Evolutionary conservation across 2,329 filamentous ascomycete genomes (phyloP).

Genomic region (Epichloe sp.): DNA sequence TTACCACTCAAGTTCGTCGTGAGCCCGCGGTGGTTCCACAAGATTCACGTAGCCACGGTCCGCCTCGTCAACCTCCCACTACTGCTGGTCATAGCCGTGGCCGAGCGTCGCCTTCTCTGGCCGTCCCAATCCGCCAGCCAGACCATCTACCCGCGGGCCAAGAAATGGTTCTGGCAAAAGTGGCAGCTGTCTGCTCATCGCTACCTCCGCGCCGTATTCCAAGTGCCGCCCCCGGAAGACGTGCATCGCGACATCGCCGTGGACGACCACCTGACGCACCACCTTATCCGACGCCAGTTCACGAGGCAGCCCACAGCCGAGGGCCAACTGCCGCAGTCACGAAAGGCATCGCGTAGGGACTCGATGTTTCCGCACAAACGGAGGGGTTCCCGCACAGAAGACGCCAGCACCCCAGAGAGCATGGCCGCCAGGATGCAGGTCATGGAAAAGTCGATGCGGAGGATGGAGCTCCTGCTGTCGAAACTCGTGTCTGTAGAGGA

Average conservation of each 20-base stretch:
- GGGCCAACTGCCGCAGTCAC: conserved; percentile 11
- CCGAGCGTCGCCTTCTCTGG: conserved; percentile 61
- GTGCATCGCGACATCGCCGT: conserved; percentile 43
- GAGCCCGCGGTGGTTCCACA: conserved; percentile 78
- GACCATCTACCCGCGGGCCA: conserved; percentile 12
- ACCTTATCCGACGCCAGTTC: conserved; percentile 45
- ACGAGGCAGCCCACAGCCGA: conserved; percentile 29
- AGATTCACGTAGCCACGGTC: conserved; percentile 69
- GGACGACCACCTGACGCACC: conserved; percentile 44
- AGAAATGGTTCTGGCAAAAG: conserved; percentile 49
- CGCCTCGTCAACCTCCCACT: conserved; percentile 64
- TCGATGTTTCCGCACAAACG: conserved; percentile 43
- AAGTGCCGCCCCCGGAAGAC: conserved; percentile 52
- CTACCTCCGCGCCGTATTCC: conserved; percentile 61
- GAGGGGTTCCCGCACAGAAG: conserved; percentile 33
- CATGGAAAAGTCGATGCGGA: conserved; percentile 36
- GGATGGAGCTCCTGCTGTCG: conserved; percentile 34
- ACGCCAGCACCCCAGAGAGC: conserved; percentile 28
- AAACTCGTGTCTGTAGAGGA: conserved; percentile 22
- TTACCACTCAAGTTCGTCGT: conserved; percentile 68
- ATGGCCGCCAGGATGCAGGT: conserved; percentile 30
- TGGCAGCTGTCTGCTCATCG: conserved; percentile 58
- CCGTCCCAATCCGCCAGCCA: conserved; percentile 12
- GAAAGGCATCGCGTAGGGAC: conserved; percentile 34
- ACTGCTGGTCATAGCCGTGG: conserved; percentile 54